Evolutionary conservation across 2,329 filamentous ascomycete species (phyloP).

Genomic region (Trichoderma simmonsii): DNA sequence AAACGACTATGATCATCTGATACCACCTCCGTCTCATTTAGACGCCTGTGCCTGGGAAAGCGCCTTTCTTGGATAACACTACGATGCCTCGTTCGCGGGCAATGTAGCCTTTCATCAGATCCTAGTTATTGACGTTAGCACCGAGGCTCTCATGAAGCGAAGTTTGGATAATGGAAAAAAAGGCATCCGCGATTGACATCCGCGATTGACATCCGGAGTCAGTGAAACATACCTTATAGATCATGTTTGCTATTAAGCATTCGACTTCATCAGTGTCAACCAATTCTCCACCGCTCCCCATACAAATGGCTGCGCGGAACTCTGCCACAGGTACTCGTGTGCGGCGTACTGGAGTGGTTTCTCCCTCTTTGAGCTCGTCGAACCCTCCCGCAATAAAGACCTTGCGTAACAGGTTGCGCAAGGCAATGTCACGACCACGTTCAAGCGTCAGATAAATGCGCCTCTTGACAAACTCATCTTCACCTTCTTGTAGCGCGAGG

Average conservation of each 20-base stretch:
- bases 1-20: background rate
- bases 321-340: slow-evolving; percentile 80
- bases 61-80: slow-evolving; percentile 86
- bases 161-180: too few relatives aligned
- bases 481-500: slow-evolving; percentile 71
- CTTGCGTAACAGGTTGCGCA: slow-evolving; percentile 88
- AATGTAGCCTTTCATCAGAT: slow-evolving; percentile 97
- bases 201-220: too few relatives aligned
- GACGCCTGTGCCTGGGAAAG: slow-evolving; percentile 86
- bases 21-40: slow-evolving; percentile 30
- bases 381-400: slow-evolving; percentile 84
- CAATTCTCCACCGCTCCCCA: slow-evolving; percentile 62
- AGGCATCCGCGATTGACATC: too few relatives aligned
- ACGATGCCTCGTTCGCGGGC: slow-evolving; percentile 85
- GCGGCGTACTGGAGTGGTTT: slow-evolving; percentile 59
- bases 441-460: slow-evolving; percentile 95
- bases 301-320: slow-evolving; percentile 78
- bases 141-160: slow-evolving; percentile 19
- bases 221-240: slow-evolving; percentile 75
- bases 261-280: slow-evolving; percentile 92
- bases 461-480: slow-evolving; percentile 89
- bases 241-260: slow-evolving; percentile 91
- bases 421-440: slow-evolving; percentile 82
- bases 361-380: slow-evolving; percentile 69
- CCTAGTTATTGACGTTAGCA: slow-evolving; percentile 51